Conservation (phyloP, 1,139 yeast species). For the Hansenula lynferdii region DNA sequence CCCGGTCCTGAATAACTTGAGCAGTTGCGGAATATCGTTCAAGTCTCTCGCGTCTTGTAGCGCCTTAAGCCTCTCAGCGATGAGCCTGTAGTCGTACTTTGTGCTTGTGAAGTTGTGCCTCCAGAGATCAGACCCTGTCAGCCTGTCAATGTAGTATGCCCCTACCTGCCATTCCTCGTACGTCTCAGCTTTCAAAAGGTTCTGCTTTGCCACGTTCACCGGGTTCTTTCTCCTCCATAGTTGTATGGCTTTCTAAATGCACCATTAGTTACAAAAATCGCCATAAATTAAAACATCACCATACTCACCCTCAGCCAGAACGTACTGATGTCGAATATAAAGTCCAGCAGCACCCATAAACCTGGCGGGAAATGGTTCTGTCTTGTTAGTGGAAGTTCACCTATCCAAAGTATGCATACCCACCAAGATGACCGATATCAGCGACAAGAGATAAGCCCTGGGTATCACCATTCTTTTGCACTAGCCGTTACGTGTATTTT, state of each 20-base stretch:
- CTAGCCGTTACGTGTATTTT: too few relatives aligned
- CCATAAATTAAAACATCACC: too few relatives aligned
- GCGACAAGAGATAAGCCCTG: constrained; percentile 8
- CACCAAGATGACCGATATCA: constrained; percentile 8
- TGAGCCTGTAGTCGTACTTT: constrained; percentile 79
- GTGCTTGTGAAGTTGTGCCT: constrained; percentile 79
- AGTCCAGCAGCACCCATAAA: constrained; percentile 58
- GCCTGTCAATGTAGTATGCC: constrained; percentile 56
- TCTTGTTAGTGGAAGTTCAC: constrained; percentile 11
- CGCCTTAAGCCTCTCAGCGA: constrained; percentile 65
- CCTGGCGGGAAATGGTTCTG: constrained; percentile 54
- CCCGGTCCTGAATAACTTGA: constrained; percentile 77
- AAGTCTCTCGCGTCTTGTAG: constrained; percentile 57
- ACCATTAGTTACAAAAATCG: constrained; percentile 15
- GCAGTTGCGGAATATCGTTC: constrained; percentile 53
- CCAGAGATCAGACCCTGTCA: constrained; percentile 75
- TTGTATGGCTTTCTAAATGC: constrained; percentile 24
- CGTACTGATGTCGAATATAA: constrained; percentile 49
- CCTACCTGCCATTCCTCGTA: constrained; percentile 60
- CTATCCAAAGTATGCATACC: not conserved
- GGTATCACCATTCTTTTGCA: constrained; percentile 4
- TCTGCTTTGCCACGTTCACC: constrained; percentile 17
- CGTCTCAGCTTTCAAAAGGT: constrained; percentile 27
- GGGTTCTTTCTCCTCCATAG: constrained; percentile 23
- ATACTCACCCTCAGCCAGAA: constrained; percentile 47